These are phyloP conservation scores for Phialemonium atrogriseum DNA, from an alignment of 2,329 filamentous ascomycete genomes.

Conservation along the genomic window DNA sequence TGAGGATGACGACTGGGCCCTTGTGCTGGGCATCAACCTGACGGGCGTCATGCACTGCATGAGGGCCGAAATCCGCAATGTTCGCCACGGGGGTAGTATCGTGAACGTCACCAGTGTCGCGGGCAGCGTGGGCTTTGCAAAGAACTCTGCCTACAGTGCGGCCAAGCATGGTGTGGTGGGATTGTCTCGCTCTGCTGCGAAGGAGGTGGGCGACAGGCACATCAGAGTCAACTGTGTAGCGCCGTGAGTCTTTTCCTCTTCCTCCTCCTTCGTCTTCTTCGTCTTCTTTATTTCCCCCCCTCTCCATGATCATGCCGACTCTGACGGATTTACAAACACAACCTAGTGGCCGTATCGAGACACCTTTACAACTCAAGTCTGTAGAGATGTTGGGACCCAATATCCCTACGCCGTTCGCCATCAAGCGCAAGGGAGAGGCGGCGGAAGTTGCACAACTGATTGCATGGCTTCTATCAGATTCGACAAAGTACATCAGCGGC, in stretches of 20 bases:
- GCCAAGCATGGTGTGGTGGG: constrained; percentile 13
- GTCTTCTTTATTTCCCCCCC: too few relatives aligned
- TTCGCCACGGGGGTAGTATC: constrained; percentile 30
- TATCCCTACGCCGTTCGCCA: constrained; percentile 2
- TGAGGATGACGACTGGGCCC: constrained; percentile 11
- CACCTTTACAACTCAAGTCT: constrained; percentile 4
- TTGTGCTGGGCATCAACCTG: constrained; percentile 11
- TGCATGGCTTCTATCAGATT: background rate
- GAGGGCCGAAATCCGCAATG: constrained; percentile 13
- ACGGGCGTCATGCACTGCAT: constrained; percentile 8
- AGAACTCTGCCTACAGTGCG: constrained; percentile 14
- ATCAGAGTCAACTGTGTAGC: constrained; percentile 7
- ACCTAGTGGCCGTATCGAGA: constrained; percentile 7
- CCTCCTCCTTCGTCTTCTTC: background rate
- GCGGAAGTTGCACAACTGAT: background rate
- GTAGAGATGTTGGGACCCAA: constrained; percentile 1
- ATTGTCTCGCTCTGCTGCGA: constrained; percentile 10
- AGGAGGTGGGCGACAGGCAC: constrained; percentile 4
- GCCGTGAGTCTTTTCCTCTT: constrained; percentile 5
- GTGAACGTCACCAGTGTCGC: constrained; percentile 31
- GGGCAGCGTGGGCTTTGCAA: constrained; percentile 17
- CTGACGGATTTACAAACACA: background rate
- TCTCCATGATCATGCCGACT: too few relatives aligned
- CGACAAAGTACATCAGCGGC: background rate
- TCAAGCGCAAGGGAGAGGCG: constrained; percentile 7